A percentile compares a stretch with the other conserved stretches of the same genome.
These are phyloP conservation scores for Microdochium bolleyi DNA, from an alignment of 2,329 filamentous ascomycete genomes.

Conservation along the genomic window DNA sequence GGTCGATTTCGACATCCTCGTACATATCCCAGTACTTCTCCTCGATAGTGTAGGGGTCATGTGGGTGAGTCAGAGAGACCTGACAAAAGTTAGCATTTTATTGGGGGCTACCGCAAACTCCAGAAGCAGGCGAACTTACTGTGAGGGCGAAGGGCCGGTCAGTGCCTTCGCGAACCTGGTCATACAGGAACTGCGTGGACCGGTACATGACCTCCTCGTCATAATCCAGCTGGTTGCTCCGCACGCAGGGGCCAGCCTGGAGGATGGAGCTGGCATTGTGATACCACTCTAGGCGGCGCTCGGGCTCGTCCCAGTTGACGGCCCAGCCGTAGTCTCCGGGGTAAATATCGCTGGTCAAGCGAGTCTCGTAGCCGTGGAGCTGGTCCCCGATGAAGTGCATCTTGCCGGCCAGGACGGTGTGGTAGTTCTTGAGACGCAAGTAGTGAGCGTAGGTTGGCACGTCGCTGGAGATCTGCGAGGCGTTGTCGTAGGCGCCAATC, in stretches of 20 bases:
- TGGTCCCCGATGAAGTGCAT: conserved; percentile 98
- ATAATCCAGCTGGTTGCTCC: conserved; percentile 92
- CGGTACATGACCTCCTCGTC: conserved; percentile 95
- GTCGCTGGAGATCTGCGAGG: conserved; percentile 73
- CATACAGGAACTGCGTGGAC: conserved; percentile 82
- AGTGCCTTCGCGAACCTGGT: conserved; percentile 75
- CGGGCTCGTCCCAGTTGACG: conserved; percentile 90
- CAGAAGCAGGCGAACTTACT: conserved; percentile 23
- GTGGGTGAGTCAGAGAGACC: conserved; percentile 87
- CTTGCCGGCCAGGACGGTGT: conserved; percentile 86
- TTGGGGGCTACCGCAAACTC: background rate
- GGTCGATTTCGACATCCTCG: conserved; percentile 76
- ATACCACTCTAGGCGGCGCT: conserved; percentile 84
- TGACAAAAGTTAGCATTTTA: conserved; percentile 12
- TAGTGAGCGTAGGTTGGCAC: conserved; percentile 91
- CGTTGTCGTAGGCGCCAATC: conserved; percentile 90
- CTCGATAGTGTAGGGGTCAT: conserved; percentile 92
- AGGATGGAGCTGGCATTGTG: conserved; percentile 92
- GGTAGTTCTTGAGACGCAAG: conserved; percentile 74
- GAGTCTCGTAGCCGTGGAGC: conserved; percentile 86
- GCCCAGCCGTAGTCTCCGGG: conserved; percentile 91
- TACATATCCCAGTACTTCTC: conserved; percentile 91
- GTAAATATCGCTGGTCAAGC: conserved; percentile 92
- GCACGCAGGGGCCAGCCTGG: conserved; percentile 79
- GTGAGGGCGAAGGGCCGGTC: conserved; percentile 79